Base-by-base conservation (phyloP, 148 eudicot species). In the Chenopodium album region DNA sequence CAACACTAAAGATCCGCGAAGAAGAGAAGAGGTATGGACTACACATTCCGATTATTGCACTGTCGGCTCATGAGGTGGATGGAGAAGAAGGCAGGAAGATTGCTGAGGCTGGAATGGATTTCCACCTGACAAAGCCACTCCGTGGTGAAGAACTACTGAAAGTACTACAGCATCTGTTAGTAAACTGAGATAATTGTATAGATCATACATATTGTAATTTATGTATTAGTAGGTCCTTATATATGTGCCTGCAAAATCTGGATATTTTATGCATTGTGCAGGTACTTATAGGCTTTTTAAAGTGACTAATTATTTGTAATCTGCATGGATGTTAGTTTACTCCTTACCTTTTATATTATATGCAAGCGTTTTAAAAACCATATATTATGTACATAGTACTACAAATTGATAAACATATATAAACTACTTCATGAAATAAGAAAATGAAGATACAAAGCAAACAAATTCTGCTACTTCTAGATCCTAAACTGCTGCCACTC, bases 41-140 rank as follows among this genome's bases (percentile, higher is more conserved):
- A 20, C 91, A 75, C 80, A 90, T 88, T 47, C 94, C 94, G 9
- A 90, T 94, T 74, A 87, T 94, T 12, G 98, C 97, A 71, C 77
- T 94, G 31, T 92, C 95, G 22, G 92, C 97, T 11, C 89, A 92
- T 81, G 77, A 87, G 68, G 68, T 54, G 26, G 91, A 75, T 4
- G 63, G 77, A 23, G 91, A 89, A 31, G 91, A 89, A 79, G 66
- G 86, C 46, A 68, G 78, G 17, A 81, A 11, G 83, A 90, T 94
- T 74, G 79, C 17, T 17, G 79, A 81, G 62, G 91, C 92, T 23
- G 95, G 94, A 54, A 91, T 90, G 85, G 94, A 93, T 83, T 85
- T 75, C 50, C 90, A 87, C 63, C 44, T 94, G 47, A 62, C 87
- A 50, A 94, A 93, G 56, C 98, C 97, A 20, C 85, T 95, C 14